These are phyloP conservation scores for Salvia miltiorrhiza DNA, from an alignment of 257 asterid genomes.

Conservation along the genomic window DNA sequence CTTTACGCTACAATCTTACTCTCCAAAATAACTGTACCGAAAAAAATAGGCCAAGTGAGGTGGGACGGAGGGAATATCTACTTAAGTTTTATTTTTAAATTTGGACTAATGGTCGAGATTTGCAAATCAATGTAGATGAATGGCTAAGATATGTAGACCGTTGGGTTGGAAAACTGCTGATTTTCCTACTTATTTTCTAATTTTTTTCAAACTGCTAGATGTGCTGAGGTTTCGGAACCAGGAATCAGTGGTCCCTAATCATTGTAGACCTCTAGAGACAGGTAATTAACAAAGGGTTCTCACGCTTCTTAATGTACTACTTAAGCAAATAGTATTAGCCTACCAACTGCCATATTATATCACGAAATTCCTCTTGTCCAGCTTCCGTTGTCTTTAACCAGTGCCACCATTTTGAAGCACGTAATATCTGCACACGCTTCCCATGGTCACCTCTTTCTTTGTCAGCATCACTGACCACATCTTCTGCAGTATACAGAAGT, in stretches of 20 bases:
- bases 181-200: not conserved
- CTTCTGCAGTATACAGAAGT: slow-evolving; percentile 86
- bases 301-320: not conserved
- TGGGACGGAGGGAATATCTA: too few species aligned
- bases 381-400: slow-evolving; percentile 91
- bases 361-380: slow-evolving; percentile 85
- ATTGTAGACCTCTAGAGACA: not conserved
- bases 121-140: not conserved
- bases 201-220: not conserved
- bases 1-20: too few species aligned
- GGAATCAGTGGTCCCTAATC: not conserved
- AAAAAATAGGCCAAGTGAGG: too few species aligned
- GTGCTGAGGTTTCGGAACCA: not conserved
- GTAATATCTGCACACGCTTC: slow-evolving; percentile 79
- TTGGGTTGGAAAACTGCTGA: not conserved
- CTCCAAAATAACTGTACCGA: too few species aligned
- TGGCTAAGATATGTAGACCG: not conserved
- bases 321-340: slow-evolving; percentile 20
- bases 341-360: slow-evolving; percentile 89
- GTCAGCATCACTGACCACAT: slow-evolving; percentile 48
- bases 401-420: slow-evolving; percentile 98
- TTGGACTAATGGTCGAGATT: not conserved
- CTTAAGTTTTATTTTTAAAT: not conserved
- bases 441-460: slow-evolving; percentile 47
- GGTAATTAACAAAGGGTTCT: slow-evolving; percentile 12